These are phyloP conservation scores for Spatholobus suberectus DNA, from an alignment of 306 rosid species.

Conservation along the genomic window DNA sequence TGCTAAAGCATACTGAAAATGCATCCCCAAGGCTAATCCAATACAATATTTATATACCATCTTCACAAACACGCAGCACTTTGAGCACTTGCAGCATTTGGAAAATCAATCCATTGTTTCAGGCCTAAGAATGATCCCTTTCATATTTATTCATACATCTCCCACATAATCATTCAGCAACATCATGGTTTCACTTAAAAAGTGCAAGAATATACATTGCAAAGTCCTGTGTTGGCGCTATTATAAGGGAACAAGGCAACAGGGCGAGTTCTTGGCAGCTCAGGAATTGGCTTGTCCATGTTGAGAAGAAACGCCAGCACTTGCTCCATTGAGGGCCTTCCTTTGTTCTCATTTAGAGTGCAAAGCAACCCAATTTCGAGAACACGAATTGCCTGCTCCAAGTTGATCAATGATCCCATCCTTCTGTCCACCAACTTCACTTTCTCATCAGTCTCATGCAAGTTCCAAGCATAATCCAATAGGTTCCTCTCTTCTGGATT, in stretches of 20 bases:
- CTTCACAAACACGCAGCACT: slow-evolving; percentile 1
- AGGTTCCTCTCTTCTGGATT: slow-evolving; percentile 57
- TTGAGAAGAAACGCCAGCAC: slow-evolving; percentile 65
- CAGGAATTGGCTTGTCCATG: slow-evolving; percentile 66
- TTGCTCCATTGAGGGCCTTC: slow-evolving; percentile 75
- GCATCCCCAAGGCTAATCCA: background rate
- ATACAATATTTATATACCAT: background rate
- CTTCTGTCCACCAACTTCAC: slow-evolving; percentile 64
- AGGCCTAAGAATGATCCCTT: background rate
- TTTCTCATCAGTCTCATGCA: slow-evolving; percentile 62
- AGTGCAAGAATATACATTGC: slow-evolving; percentile 68
- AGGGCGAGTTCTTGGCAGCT: slow-evolving; percentile 71
- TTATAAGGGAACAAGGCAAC: slow-evolving; percentile 72
- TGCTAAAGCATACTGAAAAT: background rate
- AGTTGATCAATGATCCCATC: slow-evolving; percentile 67
- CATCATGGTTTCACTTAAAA: slow-evolving; percentile 47
- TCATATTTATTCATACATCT: slow-evolving; percentile 5
- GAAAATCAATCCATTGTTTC: slow-evolving; percentile 14
- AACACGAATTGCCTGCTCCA: slow-evolving; percentile 68
- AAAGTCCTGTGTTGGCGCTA: slow-evolving; percentile 69
- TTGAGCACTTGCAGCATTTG: slow-evolving; percentile 32
- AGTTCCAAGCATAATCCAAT: slow-evolving; percentile 74
- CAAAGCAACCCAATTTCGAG: slow-evolving; percentile 78
- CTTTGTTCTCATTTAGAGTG: slow-evolving; percentile 71
- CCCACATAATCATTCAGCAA: background rate